Percentiles rank a stretch among this genome's conserved stretches.
phyloP scores from a whole-genome alignment of 2,329 filamentous ascomycete species.

The Ceratocystis ficicola region DNA sequence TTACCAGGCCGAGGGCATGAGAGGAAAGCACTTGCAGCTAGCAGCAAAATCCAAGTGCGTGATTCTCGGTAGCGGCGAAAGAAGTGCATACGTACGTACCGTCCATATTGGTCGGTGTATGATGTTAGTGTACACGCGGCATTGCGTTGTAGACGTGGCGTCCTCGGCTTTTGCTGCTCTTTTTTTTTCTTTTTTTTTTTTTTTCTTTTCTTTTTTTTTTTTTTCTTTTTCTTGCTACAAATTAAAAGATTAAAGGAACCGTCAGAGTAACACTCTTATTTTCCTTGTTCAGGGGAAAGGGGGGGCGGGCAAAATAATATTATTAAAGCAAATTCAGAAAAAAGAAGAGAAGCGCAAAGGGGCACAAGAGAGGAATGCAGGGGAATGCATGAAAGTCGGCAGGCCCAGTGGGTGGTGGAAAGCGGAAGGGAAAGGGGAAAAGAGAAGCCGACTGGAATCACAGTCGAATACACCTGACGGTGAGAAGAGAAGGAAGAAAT shows the following conservation, averaged over 20 bases:
- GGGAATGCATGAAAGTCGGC: not conserved
- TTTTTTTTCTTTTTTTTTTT: not conserved
- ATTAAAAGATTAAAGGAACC: not conserved
- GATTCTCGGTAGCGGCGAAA: too few species aligned
- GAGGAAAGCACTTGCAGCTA: too few species aligned
- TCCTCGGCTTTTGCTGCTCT: too few species aligned
- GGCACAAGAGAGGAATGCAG: not conserved
- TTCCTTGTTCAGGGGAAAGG: not conserved
- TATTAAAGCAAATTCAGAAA: not conserved
- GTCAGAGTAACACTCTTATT: not conserved
- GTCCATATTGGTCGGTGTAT: too few species aligned
- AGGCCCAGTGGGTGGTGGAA: not conserved
- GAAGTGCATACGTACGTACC: too few species aligned
- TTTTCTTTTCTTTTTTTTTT: not conserved
- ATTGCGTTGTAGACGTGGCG: too few species aligned
- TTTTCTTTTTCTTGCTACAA: not conserved
- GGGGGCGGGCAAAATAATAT: not conserved
- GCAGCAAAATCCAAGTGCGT: too few species aligned
- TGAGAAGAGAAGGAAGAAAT: not conserved
- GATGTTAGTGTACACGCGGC: too few species aligned
- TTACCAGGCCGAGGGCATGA: too few species aligned
- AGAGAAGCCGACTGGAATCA: conserved; percentile 2
- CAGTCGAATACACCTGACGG: not conserved
- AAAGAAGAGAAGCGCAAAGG: not conserved
- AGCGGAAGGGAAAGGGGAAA: not conserved